phyloP scores from a whole-genome alignment of 306 rosid genomes.

The Ziziphus jujuba region DNA sequence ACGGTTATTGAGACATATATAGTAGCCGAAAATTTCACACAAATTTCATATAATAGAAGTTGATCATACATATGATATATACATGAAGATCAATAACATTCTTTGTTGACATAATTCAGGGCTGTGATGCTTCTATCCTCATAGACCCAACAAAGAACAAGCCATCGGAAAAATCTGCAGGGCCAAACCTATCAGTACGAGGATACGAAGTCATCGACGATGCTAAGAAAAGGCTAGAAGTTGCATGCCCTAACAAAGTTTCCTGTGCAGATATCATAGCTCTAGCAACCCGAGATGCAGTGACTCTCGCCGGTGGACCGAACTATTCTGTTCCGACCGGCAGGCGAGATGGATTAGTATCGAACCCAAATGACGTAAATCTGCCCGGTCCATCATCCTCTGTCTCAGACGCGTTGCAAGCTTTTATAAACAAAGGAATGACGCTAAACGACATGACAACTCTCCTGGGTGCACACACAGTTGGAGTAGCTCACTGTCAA shows the following conservation, averaged over 20 bases:
- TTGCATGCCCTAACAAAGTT: conserved; percentile 49
- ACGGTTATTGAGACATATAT: too few species aligned
- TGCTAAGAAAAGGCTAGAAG: conserved; percentile 40
- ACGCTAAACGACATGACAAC: conserved; percentile 51
- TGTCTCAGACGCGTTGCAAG: background rate
- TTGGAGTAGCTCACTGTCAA: conserved; percentile 50
- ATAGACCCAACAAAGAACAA: conserved; percentile 33
- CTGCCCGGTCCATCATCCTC: conserved; percentile 40
- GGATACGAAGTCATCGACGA: conserved; percentile 51
- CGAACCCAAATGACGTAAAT: background rate
- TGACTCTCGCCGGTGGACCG: conserved; percentile 52
- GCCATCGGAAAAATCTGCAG: conserved; percentile 27
- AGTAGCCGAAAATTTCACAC: too few species aligned
- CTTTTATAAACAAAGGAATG: conserved; percentile 27
- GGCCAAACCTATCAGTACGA: conserved; percentile 29
- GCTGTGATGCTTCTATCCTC: conserved; percentile 62
- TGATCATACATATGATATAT: too few species aligned
- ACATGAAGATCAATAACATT: too few species aligned
- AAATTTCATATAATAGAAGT: too few species aligned
- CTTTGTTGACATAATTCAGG: conserved; percentile 26
- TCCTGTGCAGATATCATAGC: conserved; percentile 65
- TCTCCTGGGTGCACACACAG: conserved; percentile 64
- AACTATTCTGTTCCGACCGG: conserved; percentile 46
- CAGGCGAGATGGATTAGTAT: conserved; percentile 44
- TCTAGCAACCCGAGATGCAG: conserved; percentile 51